Evolutionary conservation across 805 yeast genomes (phyloP).

Genomic region (Starmera pachycereana): DNA sequence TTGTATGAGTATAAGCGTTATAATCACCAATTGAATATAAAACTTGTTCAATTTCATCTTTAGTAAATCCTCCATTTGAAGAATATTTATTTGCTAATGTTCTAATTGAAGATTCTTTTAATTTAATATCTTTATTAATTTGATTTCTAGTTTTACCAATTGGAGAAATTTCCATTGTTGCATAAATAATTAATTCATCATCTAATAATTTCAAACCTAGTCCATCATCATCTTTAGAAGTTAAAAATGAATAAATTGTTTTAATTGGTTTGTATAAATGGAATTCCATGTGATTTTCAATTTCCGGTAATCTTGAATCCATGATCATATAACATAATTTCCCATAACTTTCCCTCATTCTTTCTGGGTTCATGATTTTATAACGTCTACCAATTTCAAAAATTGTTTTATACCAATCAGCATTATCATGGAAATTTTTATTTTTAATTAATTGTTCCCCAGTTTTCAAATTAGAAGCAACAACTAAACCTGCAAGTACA

Average conservation of each 20-base stretch:
- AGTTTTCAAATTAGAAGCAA: slow-evolving; percentile 62
- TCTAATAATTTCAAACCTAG: slow-evolving; percentile 35
- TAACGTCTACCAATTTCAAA: slow-evolving; percentile 76
- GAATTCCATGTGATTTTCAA: slow-evolving; percentile 62
- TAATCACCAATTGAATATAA: slow-evolving; percentile 73
- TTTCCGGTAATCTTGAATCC: slow-evolving; percentile 72
- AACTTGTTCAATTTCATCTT: slow-evolving; percentile 61
- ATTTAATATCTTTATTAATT: slow-evolving; percentile 49
- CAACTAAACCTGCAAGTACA: slow-evolving; percentile 66
- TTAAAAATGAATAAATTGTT: slow-evolving; percentile 44
- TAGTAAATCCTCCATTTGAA: slow-evolving; percentile 27
- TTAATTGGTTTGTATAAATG: slow-evolving; percentile 63
- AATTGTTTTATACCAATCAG: slow-evolving; percentile 59
- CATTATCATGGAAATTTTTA: slow-evolving; percentile 58
- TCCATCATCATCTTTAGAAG: slow-evolving; percentile 26
- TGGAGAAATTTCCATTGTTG: slow-evolving; percentile 59
- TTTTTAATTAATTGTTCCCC: slow-evolving; percentile 58
- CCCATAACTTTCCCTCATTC: slow-evolving; percentile 71
- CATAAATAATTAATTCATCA: slow-evolving; percentile 49
- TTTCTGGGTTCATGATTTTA: slow-evolving; percentile 77
- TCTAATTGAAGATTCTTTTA: slow-evolving; percentile 64
- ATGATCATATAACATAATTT: slow-evolving; percentile 75
- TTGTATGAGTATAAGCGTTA: slow-evolving; percentile 60
- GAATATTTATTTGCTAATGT: slow-evolving; percentile 39
- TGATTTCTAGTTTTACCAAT: slow-evolving; percentile 42